phyloP scores from a whole-genome alignment of 1,284 basidiomycete genomes.

The Cryptococcus maquisensis region DNA sequence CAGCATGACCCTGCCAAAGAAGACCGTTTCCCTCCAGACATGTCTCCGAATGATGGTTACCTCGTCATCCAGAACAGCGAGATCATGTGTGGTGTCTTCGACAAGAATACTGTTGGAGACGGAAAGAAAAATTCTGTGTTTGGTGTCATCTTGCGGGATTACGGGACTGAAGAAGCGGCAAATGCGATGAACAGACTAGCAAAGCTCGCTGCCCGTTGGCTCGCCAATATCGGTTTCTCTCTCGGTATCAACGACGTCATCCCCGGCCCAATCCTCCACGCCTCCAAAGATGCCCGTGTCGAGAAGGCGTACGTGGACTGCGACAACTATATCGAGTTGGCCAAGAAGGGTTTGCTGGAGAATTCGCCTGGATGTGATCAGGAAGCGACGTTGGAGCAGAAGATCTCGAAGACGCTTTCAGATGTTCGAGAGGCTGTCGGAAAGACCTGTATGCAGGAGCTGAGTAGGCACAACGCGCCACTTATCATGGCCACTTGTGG shows the following conservation, averaged over 20 bases:
- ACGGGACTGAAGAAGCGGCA: slow-evolving; percentile 90
- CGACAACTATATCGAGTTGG: slow-evolving; percentile 77
- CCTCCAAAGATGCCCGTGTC: slow-evolving; percentile 81
- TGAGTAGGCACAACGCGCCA: slow-evolving; percentile 93
- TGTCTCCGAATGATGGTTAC: slow-evolving; percentile 97
- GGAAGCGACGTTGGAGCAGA: slow-evolving; percentile 92
- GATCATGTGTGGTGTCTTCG: slow-evolving; percentile 99
- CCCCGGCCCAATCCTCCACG: slow-evolving; percentile 76
- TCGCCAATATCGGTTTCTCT: slow-evolving; percentile 97
- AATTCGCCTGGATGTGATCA: slow-evolving; percentile 96
- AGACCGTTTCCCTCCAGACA: slow-evolving; percentile 59
- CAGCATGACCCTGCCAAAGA: slow-evolving; percentile 70
- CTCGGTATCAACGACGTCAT: slow-evolving; percentile 99
- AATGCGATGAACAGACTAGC: slow-evolving; percentile 94
- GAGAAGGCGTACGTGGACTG: slow-evolving; percentile 86
- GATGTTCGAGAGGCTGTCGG: slow-evolving; percentile 95
- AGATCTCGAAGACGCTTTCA: slow-evolving; percentile 89
- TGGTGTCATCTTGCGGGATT: slow-evolving; percentile 95
- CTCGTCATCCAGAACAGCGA: slow-evolving; percentile 96
- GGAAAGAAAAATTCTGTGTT: slow-evolving; percentile 99
- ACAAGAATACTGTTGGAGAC: slow-evolving; percentile 96
- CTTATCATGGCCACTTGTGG: slow-evolving; percentile 99
- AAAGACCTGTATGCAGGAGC: slow-evolving; percentile 96
- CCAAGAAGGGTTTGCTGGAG: slow-evolving; percentile 87
- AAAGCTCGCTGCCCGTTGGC: slow-evolving; percentile 91